Evolutionary conservation across 2,329 filamentous ascomycete genomes (phyloP), one percentile per base, ranked within the genome.

Genomic region (Monosporascus cannonballus): DNA sequence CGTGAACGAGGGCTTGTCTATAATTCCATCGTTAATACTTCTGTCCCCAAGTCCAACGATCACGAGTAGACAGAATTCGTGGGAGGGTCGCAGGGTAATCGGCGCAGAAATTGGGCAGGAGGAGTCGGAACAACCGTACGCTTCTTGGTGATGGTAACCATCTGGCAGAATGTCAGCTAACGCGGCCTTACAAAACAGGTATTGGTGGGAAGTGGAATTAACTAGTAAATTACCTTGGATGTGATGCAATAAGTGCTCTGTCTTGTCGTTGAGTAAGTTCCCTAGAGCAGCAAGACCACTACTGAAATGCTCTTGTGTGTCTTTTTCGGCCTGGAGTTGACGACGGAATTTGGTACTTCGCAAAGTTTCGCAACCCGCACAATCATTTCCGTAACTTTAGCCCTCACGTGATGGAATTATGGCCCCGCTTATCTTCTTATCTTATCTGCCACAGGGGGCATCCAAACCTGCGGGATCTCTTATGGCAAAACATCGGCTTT

Each of bases 1-100:
- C 79, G 85, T 86, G 88, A 97, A 99, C 22, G 42, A 25, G 80
- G 82, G 84, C 85, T 92, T 90, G 73, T 88, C 91, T 85, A 60
- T 62, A 66, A 66, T 56, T 62, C 52, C 60, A 60, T 63, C 58
- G 70, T 76, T 69, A 79, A 73, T 63, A 59, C 48, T n/a, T 54
- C 25, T 11, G 14, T 46, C n/a, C 14, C 20, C 14, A 14, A 4
- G 30, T 14, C 30, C 9, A 34, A 34, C 11, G 30, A 5, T 34
- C 4, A 14, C 30, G 11, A 34, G 9, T 34, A 34, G 30, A 14
- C 30, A 14, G 3, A 14, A 34, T 34, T 14, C 4, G 30, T 14
- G 17, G 17, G 8, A 39, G 37, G 37, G 18, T 42, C 4, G 39
- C 14, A 5, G 39, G 11, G 22, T 18, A 24, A 42, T 42, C 39